phyloP scores from a whole-genome alignment of 2,329 filamentous ascomycete species.

The Phyllosticta citrichinensis region DNA sequence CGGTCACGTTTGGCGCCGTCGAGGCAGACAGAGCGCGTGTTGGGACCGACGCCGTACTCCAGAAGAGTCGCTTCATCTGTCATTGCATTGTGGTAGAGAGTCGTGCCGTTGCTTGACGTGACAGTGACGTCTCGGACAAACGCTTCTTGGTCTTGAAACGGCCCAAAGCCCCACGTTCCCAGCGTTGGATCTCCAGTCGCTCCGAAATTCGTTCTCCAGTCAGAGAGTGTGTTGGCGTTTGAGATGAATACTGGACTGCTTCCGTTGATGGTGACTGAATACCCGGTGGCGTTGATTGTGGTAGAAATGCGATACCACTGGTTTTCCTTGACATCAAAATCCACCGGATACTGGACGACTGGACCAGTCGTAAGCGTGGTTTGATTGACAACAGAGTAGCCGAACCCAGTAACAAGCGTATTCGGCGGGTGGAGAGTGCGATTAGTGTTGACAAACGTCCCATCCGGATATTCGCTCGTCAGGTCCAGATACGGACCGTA shows the following conservation, averaged over 20 bases:
- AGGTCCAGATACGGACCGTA: constrained; percentile 5
- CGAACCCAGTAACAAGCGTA: constrained; percentile 25
- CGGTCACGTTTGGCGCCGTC: constrained; percentile 35
- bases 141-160: constrained; percentile 30
- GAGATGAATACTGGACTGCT: constrained; percentile 15
- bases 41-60: constrained; percentile 29
- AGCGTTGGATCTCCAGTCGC: constrained; percentile 5
- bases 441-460: constrained; percentile 27
- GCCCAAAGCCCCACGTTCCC: constrained; percentile 34
- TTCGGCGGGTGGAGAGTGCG: constrained; percentile 26
- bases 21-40: constrained; percentile 29
- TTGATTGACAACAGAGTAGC: constrained; percentile 29
- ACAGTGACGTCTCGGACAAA: constrained; percentile 28
- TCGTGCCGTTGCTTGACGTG: constrained; percentile 20
- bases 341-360: constrained; percentile 19
- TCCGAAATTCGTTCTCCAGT: neutral
- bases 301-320: constrained; percentile 32
- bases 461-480: constrained; percentile 9
- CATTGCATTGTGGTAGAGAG: constrained; percentile 24
- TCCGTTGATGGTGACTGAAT: constrained; percentile 21
- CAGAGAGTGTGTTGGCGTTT: neutral
- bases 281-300: constrained; percentile 18
- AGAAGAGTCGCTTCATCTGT: constrained; percentile 18
- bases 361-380: constrained; percentile 21
- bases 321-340: constrained; percentile 21